phyloP scores from a whole-genome alignment of 352 stramenopile species.

The Phytophthora pisi region DNA sequence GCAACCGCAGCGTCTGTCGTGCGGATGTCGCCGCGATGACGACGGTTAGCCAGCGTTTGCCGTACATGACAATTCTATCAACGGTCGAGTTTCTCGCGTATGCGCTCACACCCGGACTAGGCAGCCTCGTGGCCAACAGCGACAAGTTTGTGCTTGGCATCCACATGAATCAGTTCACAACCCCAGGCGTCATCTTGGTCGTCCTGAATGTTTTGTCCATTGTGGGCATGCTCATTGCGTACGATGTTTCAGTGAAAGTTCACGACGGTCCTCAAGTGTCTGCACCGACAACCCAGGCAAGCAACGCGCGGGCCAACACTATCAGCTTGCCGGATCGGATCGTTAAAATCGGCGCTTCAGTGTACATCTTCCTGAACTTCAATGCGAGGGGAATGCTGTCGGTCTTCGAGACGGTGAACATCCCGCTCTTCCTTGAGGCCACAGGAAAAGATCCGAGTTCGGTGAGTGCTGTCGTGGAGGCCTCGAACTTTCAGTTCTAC shows the following conservation, averaged over 20 bases:
- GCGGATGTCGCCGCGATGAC: conserved; percentile 74
- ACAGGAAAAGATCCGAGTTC: conserved; percentile 59
- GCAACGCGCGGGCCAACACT: conserved; percentile 30
- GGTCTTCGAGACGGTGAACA: conserved; percentile 82
- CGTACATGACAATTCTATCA: conserved; percentile 76
- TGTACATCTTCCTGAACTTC: conserved; percentile 82
- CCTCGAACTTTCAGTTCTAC: conserved; percentile 83
- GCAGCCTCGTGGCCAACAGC: conserved; percentile 55
- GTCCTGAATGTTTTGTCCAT: conserved; percentile 66
- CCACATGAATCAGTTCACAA: conserved; percentile 72
- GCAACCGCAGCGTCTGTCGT: conserved; percentile 76
- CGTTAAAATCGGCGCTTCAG: conserved; percentile 56
- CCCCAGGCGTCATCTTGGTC: conserved; percentile 60
- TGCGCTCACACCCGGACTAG: conserved; percentile 64
- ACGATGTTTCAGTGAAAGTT: conserved; percentile 54
- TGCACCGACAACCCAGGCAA: conserved; percentile 29
- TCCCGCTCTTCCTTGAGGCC: conserved; percentile 70
- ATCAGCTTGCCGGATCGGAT: conserved; percentile 55
- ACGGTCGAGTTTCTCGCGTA: conserved; percentile 84
- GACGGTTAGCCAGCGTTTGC: conserved; percentile 61
- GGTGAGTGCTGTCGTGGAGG: conserved; percentile 49
- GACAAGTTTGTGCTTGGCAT: conserved; percentile 61
- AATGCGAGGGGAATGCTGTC: conserved; percentile 74
- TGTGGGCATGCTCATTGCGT: conserved; percentile 55
- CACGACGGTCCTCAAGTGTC: conserved; percentile 53